Conservation (phyloP, 2,329 filamentous ascomycete genomes). For the Trichoderma cornu-damae region DNA sequence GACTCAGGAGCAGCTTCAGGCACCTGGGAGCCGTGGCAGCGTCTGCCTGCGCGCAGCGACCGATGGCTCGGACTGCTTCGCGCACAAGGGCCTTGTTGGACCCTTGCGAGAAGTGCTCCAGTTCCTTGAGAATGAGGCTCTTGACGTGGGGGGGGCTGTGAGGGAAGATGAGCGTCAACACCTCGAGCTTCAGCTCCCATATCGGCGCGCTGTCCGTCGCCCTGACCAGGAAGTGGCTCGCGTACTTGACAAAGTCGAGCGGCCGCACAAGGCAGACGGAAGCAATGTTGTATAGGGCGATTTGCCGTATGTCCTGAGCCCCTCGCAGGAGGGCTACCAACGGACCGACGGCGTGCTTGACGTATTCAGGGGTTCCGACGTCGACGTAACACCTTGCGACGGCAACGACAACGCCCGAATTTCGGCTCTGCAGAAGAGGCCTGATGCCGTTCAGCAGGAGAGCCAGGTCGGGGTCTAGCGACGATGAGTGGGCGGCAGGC, state of each 20-base stretch:
- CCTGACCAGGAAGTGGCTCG: slow-evolving; percentile 82
- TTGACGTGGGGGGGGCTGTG: slow-evolving; percentile 71
- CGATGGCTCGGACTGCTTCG: slow-evolving; percentile 88
- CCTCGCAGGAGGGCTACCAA: slow-evolving; percentile 80
- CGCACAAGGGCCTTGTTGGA: slow-evolving; percentile 71
- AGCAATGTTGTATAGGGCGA: slow-evolving; percentile 91
- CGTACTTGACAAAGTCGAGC: slow-evolving; percentile 77
- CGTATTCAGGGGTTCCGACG: slow-evolving; percentile 72
- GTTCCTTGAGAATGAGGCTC: slow-evolving; percentile 81
- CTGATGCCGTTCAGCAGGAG: slow-evolving; percentile 74
- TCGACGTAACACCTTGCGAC: slow-evolving; percentile 81
- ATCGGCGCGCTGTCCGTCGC: slow-evolving; percentile 73
- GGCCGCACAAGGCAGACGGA: slow-evolving; percentile 78
- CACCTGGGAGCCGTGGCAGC: slow-evolving; percentile 68
- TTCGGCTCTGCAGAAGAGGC: slow-evolving; percentile 85
- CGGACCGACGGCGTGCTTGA: slow-evolving; percentile 72
- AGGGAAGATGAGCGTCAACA: slow-evolving; percentile 86
- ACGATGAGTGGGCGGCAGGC: slow-evolving; percentile 40
- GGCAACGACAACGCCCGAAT: slow-evolving; percentile 85
- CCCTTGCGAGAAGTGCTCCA: slow-evolving; percentile 84
- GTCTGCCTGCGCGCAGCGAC: slow-evolving; percentile 82
- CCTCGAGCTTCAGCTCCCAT: slow-evolving; percentile 87
- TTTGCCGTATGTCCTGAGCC: slow-evolving; percentile 79
- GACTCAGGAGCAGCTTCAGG: slow-evolving; percentile 73
- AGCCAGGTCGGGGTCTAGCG: slow-evolving; percentile 76